Conservation (phyloP, 148 eudicot genomes). For the Rheum nobile region DNA sequence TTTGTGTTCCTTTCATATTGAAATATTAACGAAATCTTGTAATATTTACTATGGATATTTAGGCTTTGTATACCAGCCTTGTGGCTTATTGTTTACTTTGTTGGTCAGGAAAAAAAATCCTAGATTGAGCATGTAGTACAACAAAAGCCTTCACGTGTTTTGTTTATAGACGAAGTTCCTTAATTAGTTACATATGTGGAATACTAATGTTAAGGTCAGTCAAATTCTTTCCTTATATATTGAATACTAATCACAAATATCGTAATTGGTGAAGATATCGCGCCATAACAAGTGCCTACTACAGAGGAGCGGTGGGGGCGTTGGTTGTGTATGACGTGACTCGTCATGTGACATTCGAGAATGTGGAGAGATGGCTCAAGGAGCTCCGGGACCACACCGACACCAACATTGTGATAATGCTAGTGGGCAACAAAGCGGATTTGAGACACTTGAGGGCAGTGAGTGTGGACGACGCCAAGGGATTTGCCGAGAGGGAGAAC, state of each 20-base stretch:
- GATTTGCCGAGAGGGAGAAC: conserved; percentile 47
- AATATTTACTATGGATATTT: too few species aligned
- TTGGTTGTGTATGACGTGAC: conserved; percentile 74
- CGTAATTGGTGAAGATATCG: conserved; percentile 36
- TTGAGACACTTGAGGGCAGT: conserved; percentile 80
- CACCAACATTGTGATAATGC: conserved; percentile 65
- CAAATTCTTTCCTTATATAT: too few species aligned
- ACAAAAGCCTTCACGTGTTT: too few species aligned
- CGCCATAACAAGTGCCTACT: conserved; percentile 83
- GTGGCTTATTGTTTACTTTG: too few species aligned
- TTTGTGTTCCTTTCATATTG: too few species aligned
- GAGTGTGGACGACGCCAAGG: conserved; percentile 36
- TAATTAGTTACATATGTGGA: too few species aligned
- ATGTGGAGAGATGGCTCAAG: conserved; percentile 76
- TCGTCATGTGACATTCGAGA: conserved; percentile 66
- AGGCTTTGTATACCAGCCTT: too few species aligned
- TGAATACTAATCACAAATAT: neutral
- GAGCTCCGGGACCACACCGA: conserved; percentile 79
- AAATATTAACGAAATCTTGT: too few species aligned
- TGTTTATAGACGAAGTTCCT: too few species aligned
- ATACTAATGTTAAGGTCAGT: too few species aligned
- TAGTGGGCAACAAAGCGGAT: conserved; percentile 81
- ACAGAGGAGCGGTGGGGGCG: conserved; percentile 85
- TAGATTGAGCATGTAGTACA: too few species aligned
- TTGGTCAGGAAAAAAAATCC: too few species aligned